Percentiles rank a stretch among this genome's conserved stretches.
These are phyloP conservation scores for Mortierella sp. DNA, from an alignment of 371 early-diverging fungal genomes.

Conservation along the genomic window DNA sequence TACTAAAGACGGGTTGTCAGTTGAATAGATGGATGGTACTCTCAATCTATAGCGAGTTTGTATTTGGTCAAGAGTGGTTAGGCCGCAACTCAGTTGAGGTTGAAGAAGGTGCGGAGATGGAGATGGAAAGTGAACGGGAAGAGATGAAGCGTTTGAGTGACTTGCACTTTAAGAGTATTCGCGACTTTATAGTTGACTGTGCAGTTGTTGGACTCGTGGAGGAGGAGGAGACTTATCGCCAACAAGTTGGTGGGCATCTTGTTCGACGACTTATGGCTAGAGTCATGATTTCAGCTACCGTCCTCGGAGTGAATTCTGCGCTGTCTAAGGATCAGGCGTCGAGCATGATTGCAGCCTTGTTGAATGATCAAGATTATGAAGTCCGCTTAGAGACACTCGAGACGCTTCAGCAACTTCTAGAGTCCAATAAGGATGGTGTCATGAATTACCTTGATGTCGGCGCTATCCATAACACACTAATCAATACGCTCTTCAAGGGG, in stretches of 20 bases:
- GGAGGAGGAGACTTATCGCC: slow-evolving; percentile 36
- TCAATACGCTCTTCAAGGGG: slow-evolving; percentile 62
- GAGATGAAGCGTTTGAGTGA: slow-evolving; percentile 45
- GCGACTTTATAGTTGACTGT: slow-evolving; percentile 39
- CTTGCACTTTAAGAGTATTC: slow-evolving; percentile 38
- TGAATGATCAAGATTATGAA: slow-evolving; percentile 68
- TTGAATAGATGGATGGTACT: slow-evolving; percentile 60
- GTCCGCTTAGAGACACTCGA: slow-evolving; percentile 68
- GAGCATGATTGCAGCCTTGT: slow-evolving; percentile 44
- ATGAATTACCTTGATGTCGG: slow-evolving; percentile 27
- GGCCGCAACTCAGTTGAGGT: slow-evolving; percentile 18
- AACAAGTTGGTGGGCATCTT: slow-evolving; percentile 63
- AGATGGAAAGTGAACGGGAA: slow-evolving; percentile 44
- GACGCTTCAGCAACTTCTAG: slow-evolving; percentile 53
- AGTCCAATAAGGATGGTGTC: slow-evolving; percentile 30
- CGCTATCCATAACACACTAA: slow-evolving; percentile 58
- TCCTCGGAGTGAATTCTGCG: slow-evolving; percentile 43
- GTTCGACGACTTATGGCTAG: slow-evolving; percentile 62
- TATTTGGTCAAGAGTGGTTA: slow-evolving; percentile 64
- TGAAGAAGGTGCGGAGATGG: slow-evolving; percentile 21
- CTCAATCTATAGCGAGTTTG: slow-evolving; percentile 65
- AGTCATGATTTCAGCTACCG: slow-evolving; percentile 52
- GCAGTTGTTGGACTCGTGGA: slow-evolving; percentile 44
- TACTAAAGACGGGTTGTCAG: slow-evolving; percentile 40
- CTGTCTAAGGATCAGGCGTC: slow-evolving; percentile 45